These are phyloP conservation scores for Sequoiadendron giganteum DNA, from an alignment of 75 land plant species.

Conservation along the genomic window DNA sequence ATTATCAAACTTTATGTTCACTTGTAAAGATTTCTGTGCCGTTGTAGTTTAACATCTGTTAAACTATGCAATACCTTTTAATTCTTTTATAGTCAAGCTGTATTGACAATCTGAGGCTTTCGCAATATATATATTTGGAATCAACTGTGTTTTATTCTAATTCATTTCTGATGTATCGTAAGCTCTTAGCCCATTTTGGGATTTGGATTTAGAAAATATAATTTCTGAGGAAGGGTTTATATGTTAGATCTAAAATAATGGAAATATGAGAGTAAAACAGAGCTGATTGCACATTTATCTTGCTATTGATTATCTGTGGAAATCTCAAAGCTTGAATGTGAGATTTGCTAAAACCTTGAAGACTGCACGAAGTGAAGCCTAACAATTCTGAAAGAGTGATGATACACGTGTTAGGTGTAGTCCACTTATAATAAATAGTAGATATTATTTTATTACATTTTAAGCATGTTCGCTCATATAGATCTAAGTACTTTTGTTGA, in stretches of 20 bases:
- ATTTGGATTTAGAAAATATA: background rate
- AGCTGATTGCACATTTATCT: background rate
- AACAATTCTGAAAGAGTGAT: background rate
- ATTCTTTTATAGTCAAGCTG: background rate
- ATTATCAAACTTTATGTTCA: constrained; percentile 11
- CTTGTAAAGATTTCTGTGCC: background rate
- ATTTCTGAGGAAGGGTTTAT: background rate
- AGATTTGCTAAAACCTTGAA: background rate
- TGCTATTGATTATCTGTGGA: background rate
- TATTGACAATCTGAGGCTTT: background rate
- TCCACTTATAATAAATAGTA: background rate
- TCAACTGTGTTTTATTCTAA: background rate
- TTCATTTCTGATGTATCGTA: background rate
- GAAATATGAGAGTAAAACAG: background rate
- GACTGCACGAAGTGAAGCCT: background rate
- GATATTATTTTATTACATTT: background rate
- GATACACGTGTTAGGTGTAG: background rate
- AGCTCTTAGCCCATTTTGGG: background rate
- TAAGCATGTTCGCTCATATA: background rate
- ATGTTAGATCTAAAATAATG: background rate
- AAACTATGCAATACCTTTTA: background rate
- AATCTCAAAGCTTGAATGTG: background rate
- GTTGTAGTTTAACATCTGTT: background rate
- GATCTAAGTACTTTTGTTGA: background rate
- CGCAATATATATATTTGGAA: background rate